Percentiles rank a stretch among this genome's conserved stretches.
These are phyloP conservation scores for Adansonia rubrostipa DNA, from an alignment of 441 rosid genomes.

Conservation along the genomic window DNA sequence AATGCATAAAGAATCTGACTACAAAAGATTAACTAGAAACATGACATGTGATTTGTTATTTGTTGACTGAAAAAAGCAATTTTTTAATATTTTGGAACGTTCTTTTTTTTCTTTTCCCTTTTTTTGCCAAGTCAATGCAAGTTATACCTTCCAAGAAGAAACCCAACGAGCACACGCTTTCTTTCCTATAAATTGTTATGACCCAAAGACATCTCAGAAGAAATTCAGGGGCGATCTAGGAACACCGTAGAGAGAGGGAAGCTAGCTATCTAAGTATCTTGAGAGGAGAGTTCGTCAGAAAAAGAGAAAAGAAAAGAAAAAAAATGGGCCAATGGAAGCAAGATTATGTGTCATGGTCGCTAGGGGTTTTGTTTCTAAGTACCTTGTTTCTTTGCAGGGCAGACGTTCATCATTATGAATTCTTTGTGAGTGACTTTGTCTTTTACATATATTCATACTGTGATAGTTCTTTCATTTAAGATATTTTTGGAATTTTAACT, in stretches of 20 bases:
- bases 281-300: not conserved
- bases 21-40: too few species aligned
- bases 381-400: not conserved
- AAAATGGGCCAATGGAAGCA: not conserved
- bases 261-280: not conserved
- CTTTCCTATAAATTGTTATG: constrained; percentile 5
- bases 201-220: not conserved
- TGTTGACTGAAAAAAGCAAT: too few species aligned
- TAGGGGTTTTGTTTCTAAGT: not conserved
- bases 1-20: too few species aligned
- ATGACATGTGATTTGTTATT: too few species aligned
- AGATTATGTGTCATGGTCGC: not conserved
- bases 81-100: not conserved
- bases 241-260: not conserved
- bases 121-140: not conserved
- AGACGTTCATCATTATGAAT: constrained; percentile 21
- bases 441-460: not conserved
- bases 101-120: not conserved
- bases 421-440: constrained; percentile 6
- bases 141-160: not conserved
- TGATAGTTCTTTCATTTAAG: too few species aligned
- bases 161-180: not conserved
- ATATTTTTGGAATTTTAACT: too few species aligned
- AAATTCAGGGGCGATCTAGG: not conserved
- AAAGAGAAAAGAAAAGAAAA: not conserved